Evolutionary conservation across 2,329 filamentous ascomycete genomes (phyloP).

Genomic region (Pseudocercospora fuligena): DNA sequence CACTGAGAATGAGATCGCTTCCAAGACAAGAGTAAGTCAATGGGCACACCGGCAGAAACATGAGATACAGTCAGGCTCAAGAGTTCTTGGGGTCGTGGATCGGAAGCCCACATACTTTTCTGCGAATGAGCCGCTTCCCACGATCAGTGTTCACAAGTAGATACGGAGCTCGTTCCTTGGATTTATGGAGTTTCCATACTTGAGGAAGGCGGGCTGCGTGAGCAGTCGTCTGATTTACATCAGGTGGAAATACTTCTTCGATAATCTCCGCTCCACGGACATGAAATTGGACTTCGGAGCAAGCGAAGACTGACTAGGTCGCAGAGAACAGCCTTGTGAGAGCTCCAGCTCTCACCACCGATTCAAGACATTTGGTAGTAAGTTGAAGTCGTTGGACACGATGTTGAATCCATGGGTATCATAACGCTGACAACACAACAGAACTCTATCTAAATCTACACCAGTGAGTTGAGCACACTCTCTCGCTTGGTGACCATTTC

Average conservation of each 20-base stretch:
- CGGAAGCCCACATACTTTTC: too few relatives aligned
- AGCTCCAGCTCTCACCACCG: not conserved
- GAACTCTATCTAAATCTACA: conserved; percentile 11
- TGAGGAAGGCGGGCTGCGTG: too few relatives aligned
- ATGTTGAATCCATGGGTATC: conserved; percentile 26
- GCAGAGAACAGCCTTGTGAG: not conserved
- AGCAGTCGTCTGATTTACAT: too few relatives aligned
- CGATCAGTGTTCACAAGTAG: too few relatives aligned
- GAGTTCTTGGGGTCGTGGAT: not conserved
- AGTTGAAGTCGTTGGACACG: conserved; percentile 8
- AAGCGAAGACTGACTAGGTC: not conserved
- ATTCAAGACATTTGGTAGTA: not conserved
- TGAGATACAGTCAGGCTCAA: not conserved
- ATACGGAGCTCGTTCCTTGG: too few relatives aligned
- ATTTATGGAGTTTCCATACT: too few relatives aligned
- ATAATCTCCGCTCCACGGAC: too few relatives aligned
- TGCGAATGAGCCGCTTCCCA: too few relatives aligned
- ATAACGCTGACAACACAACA: conserved; percentile 10
- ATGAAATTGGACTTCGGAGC: too few relatives aligned
- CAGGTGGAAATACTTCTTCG: too few relatives aligned
- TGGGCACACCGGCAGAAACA: not conserved
- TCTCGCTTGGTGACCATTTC: conserved; percentile 71
- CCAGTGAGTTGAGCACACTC: conserved; percentile 32
- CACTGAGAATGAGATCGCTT: not conserved
- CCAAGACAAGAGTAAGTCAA: not conserved